Percentiles rank a stretch among this genome's conserved stretches.
These are phyloP conservation scores for Nevesoporus exiguus DNA, from an alignment of 768 basidiomycete species.

Conservation along the genomic window DNA sequence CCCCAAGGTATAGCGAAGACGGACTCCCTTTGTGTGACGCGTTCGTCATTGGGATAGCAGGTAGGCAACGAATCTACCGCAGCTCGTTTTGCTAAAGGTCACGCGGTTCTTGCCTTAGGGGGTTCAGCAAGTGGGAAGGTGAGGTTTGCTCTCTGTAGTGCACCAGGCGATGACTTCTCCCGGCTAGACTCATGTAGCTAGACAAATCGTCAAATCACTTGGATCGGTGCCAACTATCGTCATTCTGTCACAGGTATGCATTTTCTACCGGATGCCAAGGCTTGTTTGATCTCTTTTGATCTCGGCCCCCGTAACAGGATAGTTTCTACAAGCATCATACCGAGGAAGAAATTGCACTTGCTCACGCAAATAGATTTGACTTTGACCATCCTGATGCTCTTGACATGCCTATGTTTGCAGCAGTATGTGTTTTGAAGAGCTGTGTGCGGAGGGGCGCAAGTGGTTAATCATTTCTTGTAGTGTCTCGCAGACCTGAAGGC, in stretches of 20 bases:
- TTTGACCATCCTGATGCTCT: constrained; percentile 93
- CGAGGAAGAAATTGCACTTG: constrained; percentile 76
- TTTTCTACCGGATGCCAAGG: background rate
- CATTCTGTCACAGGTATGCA: constrained; percentile 78
- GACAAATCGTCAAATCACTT: constrained; percentile 73
- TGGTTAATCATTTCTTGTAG: constrained; percentile 35
- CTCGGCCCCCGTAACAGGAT: constrained; percentile 52
- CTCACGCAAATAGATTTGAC: constrained; percentile 76
- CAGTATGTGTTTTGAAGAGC: constrained; percentile 44
- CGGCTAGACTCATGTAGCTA: constrained; percentile 76
- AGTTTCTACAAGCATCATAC: constrained; percentile 88
- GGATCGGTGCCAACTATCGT: constrained; percentile 87
- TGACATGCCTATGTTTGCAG: constrained; percentile 83
- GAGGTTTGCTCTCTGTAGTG: constrained; percentile 11
- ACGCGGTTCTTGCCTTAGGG: constrained; percentile 39
- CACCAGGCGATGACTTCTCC: constrained; percentile 1
- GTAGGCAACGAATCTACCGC: constrained; percentile 38
- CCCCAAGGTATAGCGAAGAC: constrained; percentile 71
- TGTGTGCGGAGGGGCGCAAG: background rate
- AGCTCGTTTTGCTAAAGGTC: background rate
- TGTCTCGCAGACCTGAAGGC: constrained; percentile 84
- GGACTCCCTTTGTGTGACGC: constrained; percentile 68
- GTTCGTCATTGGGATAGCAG: constrained; percentile 83
- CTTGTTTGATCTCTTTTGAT: background rate
- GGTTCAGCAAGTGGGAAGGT: constrained; percentile 90